Base-by-base conservation (phyloP, 805 yeast genomes). In the Sugiyamaella mastotermitis region DNA sequence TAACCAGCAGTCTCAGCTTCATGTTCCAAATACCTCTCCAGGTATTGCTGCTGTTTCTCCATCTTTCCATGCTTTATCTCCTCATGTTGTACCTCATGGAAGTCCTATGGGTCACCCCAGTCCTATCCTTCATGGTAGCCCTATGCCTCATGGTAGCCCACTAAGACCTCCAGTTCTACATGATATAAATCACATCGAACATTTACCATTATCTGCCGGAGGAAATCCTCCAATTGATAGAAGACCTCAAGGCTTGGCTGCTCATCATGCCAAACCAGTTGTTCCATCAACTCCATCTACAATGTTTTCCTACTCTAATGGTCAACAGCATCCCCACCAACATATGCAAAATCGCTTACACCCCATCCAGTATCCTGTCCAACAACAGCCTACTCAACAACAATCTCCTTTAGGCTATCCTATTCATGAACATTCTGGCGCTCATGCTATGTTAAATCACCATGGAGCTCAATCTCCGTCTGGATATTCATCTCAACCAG, bases 281-380 rank as follows among this genome's bases (percentile, higher is more conserved):
- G 27, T 44, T 21, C 43, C 46, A 5, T 39, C 49, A 21, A 42
- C 50, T 6, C 50, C 50, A 5, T 40, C 46, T 4, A 36, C 50
- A 4, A 33, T 46, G 20, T 46, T 46, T 22, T n/a, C n/a, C n/a
- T 42, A 39, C 20, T 37, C 46, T 6, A 32, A 35, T 14, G 33
- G 43, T 21, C 48, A 25, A 2, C 48, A 42, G 10, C 21, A 34
- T 15, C 5, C 21, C 23, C 39, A 15, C n/a, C 29, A 31, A 11
- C 38, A 14, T 13, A 38, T 23, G 32, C 42, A 14, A 28, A n/a
- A 20, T 19, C 26, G 18, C 10, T 28, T 10, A 14, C 30, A 3
- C 31, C 28, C 16, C 39, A 24, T 15, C 16, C 37, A 35, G 10
- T 5, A 15, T 8, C 33, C 21, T 16, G 38, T 11, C 14, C 39